Conservation (phyloP, 2,329 filamentous ascomycete species). For the Phialocephala subalpina region DNA sequence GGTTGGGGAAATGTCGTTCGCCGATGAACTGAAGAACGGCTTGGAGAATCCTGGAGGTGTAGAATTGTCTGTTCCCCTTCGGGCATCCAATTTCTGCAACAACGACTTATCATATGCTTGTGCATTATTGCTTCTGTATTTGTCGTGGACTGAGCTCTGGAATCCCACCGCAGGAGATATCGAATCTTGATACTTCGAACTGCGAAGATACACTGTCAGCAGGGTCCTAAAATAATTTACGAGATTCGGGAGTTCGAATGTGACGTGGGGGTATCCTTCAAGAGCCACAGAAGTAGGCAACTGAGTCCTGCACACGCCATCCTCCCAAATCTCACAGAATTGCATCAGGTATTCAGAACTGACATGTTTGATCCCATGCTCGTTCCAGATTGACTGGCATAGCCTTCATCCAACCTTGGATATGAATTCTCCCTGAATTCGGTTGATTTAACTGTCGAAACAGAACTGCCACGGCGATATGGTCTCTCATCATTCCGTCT, state of each 20-base stretch:
- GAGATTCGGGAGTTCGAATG: background rate
- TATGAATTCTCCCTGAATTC: slow-evolving; percentile 42
- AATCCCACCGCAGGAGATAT: slow-evolving; percentile 37
- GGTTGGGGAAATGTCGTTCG: slow-evolving; percentile 44
- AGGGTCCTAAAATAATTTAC: background rate
- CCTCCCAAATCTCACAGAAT: background rate
- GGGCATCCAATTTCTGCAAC: slow-evolving; percentile 45
- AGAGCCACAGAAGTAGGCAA: background rate
- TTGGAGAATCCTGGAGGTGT: slow-evolving; percentile 42
- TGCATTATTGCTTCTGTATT: slow-evolving; percentile 44
- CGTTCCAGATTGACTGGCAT: slow-evolving; percentile 45
- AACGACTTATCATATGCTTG: slow-evolving; percentile 49
- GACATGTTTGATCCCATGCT: slow-evolving; percentile 43
- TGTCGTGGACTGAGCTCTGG: slow-evolving; percentile 46
- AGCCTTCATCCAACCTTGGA: slow-evolving; percentile 45
- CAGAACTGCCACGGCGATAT: slow-evolving; percentile 49
- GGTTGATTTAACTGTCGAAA: slow-evolving; percentile 52
- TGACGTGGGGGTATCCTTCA: background rate
- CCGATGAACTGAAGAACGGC: slow-evolving; percentile 42
- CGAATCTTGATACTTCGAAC: slow-evolving; percentile 38
- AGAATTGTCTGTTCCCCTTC: slow-evolving; percentile 42
- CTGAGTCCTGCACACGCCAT: background rate
- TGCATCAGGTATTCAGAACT: slow-evolving; percentile 27
- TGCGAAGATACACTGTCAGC: slow-evolving; percentile 25
- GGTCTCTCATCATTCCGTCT: slow-evolving; percentile 37